Conservation (phyloP, 768 basidiomycete species). For the Tephrocybe sp. region DNA sequence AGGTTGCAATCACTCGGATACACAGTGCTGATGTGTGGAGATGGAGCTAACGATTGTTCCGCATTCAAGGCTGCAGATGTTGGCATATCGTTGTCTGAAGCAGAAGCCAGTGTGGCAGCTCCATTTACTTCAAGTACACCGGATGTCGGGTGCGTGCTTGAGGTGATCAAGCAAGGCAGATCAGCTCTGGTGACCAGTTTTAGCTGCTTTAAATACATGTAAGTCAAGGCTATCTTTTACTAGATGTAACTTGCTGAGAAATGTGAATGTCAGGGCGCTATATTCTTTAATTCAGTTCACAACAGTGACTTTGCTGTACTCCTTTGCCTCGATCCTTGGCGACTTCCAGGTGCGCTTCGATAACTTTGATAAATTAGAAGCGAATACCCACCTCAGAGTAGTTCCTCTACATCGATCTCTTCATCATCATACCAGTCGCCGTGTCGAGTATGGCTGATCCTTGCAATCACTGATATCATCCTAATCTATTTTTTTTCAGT, state of each 20-base stretch:
- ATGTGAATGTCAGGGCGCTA: slow-evolving; percentile 65
- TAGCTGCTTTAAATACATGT: slow-evolving; percentile 99
- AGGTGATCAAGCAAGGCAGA: slow-evolving; percentile 95
- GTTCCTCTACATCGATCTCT: slow-evolving; percentile 97
- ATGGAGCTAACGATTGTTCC: slow-evolving; percentile 98
- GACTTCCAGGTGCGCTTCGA: slow-evolving; percentile 82
- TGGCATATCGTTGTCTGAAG: slow-evolving; percentile 93
- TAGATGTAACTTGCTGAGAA: slow-evolving; percentile 12
- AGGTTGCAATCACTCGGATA: slow-evolving; percentile 91
- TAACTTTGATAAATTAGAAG: background rate
- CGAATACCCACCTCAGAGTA: slow-evolving; percentile 25
- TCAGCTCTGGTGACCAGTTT: slow-evolving; percentile 97
- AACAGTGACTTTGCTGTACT: slow-evolving; percentile 93
- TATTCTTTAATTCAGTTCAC: slow-evolving; percentile 99
- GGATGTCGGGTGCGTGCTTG: slow-evolving; percentile 93
- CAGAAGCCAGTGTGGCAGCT: slow-evolving; percentile 97
- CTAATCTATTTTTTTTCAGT: slow-evolving; percentile 46
- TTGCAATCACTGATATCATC: background rate
- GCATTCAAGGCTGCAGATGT: slow-evolving; percentile 98
- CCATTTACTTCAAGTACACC: slow-evolving; percentile 94
- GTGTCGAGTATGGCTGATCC: slow-evolving; percentile 74
- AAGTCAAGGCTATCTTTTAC: slow-evolving; percentile 26
- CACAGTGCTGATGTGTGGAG: slow-evolving; percentile 97
- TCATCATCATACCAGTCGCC: slow-evolving; percentile 96
- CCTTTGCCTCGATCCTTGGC: slow-evolving; percentile 93